Evolutionary conservation across 768 basidiomycete genomes (phyloP), one percentile per base, ranked within the genome.

Genomic region (Paxillus involutus): DNA sequence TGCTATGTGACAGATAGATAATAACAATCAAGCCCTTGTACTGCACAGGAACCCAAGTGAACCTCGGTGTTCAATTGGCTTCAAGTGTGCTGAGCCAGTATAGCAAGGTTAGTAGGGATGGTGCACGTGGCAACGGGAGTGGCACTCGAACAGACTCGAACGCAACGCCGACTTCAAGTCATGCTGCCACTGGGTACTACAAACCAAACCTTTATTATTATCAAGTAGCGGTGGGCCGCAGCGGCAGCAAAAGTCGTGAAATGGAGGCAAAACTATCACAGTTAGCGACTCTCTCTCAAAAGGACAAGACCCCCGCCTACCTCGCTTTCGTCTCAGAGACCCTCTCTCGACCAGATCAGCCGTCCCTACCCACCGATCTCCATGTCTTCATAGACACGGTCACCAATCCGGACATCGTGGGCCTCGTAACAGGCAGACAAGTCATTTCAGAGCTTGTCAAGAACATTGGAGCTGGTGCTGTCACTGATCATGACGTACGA

Each of bases 341-440:
- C 47, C 68, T 92, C n/a, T 67, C 84, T 8, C 75, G 80, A 45
- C 60, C 77, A 49, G 75, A 81, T 60, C 72, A 72, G 19, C 53
- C 77, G 13, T 63, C 71, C 9, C 69, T 87, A 41, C 70, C 76
- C 17, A 61, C 67, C 35, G 85, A 90, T 69, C 71, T 95, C 21
- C 88, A 86, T 59, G 66, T 78, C 6, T 79, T 95, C 57, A 84
- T 94, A 54, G 84, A 92, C 63, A 82, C 86, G 60, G 88, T 91
- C 57, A 85, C 92, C 55, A 89, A 90, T 67, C 86, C 91, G 57
- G 91, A 93, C 60, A 78, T 75, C 56, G 83, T 87, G 47, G 89
- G 91, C 44, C 83, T 94, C 60, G 93, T 98, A 49, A 88, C 95
- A 32, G 92, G 89, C 24, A 81, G 95, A 61, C 89, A 93, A 62